Evolutionary conservation across 768 basidiomycete genomes (phyloP).

Genomic region (Amanita pallidorosea): DNA sequence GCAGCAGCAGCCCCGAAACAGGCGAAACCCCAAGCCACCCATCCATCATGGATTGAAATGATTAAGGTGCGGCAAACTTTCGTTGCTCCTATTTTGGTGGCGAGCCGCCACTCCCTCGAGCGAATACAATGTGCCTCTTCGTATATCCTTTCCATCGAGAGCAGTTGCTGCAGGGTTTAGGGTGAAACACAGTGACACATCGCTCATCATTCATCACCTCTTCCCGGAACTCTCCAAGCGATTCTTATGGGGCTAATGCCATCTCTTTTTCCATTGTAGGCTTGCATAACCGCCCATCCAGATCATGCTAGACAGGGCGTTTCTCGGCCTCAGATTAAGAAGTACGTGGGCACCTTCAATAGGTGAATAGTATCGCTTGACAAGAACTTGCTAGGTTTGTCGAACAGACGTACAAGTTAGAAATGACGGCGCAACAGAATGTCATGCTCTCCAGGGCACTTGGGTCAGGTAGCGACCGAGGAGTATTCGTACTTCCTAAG

Average conservation of each 20-base stretch:
- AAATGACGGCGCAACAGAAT: constrained; percentile 69
- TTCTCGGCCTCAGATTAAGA: constrained; percentile 89
- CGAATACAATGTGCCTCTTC: background rate
- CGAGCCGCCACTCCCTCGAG: background rate
- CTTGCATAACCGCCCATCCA: constrained; percentile 64
- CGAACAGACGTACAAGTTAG: constrained; percentile 72
- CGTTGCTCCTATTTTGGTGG: background rate
- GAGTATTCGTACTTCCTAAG: constrained; percentile 80
- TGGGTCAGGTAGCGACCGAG: constrained; percentile 70
- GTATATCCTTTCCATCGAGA: background rate
- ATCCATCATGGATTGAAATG: constrained; percentile 66
- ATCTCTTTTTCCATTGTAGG: constrained; percentile 31
- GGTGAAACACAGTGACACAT: constrained; percentile 2
- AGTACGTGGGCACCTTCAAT: constrained; percentile 32
- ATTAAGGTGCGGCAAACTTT: constrained; percentile 49
- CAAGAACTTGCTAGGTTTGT: constrained; percentile 47
- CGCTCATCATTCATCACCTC: background rate
- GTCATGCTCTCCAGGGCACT: constrained; percentile 77
- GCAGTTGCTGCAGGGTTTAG: background rate
- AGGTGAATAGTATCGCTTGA: constrained; percentile 8
- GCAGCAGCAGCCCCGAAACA: constrained; percentile 30
- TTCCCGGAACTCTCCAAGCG: background rate
- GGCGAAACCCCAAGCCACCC: constrained; percentile 22
- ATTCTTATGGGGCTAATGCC: background rate
- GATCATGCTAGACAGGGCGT: constrained; percentile 79